These are phyloP conservation scores for Colletotrichum kahawae DNA, from an alignment of 2,329 filamentous ascomycete species.

Conservation along the genomic window DNA sequence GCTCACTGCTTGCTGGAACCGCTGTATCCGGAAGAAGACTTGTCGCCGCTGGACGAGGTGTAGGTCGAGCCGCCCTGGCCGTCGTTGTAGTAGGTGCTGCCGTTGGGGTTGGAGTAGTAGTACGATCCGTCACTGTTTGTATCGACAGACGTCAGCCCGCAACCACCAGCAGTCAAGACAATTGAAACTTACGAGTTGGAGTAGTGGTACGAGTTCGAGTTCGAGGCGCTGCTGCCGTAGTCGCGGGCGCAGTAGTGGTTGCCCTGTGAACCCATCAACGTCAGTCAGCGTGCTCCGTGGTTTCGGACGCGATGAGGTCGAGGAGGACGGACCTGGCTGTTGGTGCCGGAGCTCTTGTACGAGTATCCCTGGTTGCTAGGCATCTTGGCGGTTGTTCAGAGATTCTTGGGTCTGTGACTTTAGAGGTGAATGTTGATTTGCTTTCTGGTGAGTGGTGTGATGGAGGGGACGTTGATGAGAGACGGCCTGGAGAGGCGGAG, in stretches of 20 bases:
- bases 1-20: slow-evolving; percentile 13
- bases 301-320: neutral
- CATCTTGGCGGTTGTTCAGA: slow-evolving; percentile 15
- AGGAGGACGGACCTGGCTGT: slow-evolving; percentile 57
- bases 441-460: neutral
- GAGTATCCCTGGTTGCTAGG: slow-evolving; percentile 35
- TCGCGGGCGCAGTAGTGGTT: slow-evolving; percentile 72
- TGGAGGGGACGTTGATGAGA: accelerated
- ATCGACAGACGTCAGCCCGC: neutral
- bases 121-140: slow-evolving; percentile 65
- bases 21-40: slow-evolving; percentile 27
- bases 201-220: slow-evolving; percentile 70
- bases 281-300: neutral
- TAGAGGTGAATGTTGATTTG: neutral
- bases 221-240: slow-evolving; percentile 60
- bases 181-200: slow-evolving; percentile 59
- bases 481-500: neutral
- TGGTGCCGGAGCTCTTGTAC: slow-evolving; percentile 62
- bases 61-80: slow-evolving; percentile 65
- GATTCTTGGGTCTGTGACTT: neutral
- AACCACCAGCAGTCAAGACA: neutral
- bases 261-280: slow-evolving; percentile 47
- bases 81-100: slow-evolving; percentile 71
- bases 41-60: slow-evolving; percentile 55
- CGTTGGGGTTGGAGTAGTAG: slow-evolving; percentile 75